Percentiles rank a stretch among this genome's conserved stretches.
These are phyloP conservation scores for Amanita molliuscula DNA, from an alignment of 768 basidiomycete species.

Conservation along the genomic window DNA sequence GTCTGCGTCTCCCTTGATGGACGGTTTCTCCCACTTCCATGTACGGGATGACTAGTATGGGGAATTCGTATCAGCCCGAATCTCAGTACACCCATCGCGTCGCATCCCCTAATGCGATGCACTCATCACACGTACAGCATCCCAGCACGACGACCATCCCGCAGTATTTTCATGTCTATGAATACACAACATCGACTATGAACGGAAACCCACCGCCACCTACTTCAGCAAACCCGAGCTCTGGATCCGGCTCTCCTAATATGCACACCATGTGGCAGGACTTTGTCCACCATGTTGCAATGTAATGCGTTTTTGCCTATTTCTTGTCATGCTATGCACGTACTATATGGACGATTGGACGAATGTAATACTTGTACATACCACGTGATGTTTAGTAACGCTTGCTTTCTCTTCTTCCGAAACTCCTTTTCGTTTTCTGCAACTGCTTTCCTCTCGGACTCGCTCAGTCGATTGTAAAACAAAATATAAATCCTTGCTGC, in stretches of 20 bases:
- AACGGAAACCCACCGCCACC: conserved; percentile 14
- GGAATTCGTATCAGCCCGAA: conserved; percentile 24
- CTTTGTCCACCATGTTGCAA: conserved; percentile 39
- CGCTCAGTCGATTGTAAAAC: neutral
- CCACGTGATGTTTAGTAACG: neutral
- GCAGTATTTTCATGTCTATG: conserved; percentile 68
- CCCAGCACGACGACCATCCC: conserved; percentile 29
- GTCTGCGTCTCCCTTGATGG: conserved; percentile 15
- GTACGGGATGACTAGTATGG: conserved; percentile 34
- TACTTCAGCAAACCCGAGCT: conserved; percentile 18
- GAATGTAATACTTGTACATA: neutral
- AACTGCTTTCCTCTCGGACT: neutral
- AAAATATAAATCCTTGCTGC: neutral
- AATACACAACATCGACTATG: conserved; percentile 37
- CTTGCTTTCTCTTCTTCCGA: neutral
- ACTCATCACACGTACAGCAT: neutral
- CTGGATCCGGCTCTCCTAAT: conserved; percentile 48
- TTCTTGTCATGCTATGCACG: neutral
- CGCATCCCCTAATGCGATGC: conserved; percentile 10
- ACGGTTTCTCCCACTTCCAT: conserved; percentile 30
- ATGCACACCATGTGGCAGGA: conserved; percentile 59
- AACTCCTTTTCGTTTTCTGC: too few species aligned
- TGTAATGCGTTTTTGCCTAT: conserved; percentile 11
- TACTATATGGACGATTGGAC: neutral
- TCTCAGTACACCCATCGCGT: conserved; percentile 21